Conservation (phyloP, 116 monocot species). For the Papilionanthe hybrid region DNA sequence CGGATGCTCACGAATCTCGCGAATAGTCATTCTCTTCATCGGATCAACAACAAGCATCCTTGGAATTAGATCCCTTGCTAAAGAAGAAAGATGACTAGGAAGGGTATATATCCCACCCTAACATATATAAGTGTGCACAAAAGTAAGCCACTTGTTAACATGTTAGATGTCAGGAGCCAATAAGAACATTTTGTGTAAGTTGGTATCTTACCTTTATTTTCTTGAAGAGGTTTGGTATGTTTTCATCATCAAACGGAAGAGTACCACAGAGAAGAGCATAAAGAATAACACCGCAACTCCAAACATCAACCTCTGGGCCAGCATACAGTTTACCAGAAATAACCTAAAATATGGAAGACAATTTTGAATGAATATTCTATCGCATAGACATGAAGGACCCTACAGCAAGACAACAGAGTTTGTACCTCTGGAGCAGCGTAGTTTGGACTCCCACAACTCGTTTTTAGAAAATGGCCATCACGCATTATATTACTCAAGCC, state of each 20-base stretch:
- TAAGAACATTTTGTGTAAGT: neutral
- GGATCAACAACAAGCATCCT: conserved; percentile 62
- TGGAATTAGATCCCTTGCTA: conserved; percentile 46
- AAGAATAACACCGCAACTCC: conserved; percentile 56
- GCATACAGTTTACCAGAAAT: conserved; percentile 51
- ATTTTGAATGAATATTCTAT: neutral
- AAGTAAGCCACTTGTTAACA: conserved; percentile 6
- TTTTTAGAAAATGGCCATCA: conserved; percentile 47
- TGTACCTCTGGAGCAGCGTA: conserved; percentile 59
- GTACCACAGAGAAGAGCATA: conserved; percentile 57
- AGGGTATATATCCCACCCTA: conserved; percentile 48
- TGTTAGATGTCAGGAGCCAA: neutral
- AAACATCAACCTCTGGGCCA: conserved; percentile 56
- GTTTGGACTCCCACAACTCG: conserved; percentile 52
- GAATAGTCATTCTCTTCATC: conserved; percentile 47
- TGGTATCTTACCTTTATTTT: conserved; percentile 45
- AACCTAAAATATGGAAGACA: conserved; percentile 23
- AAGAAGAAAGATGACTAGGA: conserved; percentile 47
- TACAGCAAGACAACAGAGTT: neutral
- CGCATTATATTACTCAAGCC: conserved; percentile 50
- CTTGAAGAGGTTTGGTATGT: conserved; percentile 46
- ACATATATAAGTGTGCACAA: neutral
- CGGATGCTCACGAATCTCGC: conserved; percentile 48
- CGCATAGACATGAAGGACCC: neutral
- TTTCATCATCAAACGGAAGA: conserved; percentile 53